Evolutionary conservation across 352 stramenopile genomes (phyloP), one percentile per base, ranked within the genome.

Genomic region (Globisporangium polare): DNA sequence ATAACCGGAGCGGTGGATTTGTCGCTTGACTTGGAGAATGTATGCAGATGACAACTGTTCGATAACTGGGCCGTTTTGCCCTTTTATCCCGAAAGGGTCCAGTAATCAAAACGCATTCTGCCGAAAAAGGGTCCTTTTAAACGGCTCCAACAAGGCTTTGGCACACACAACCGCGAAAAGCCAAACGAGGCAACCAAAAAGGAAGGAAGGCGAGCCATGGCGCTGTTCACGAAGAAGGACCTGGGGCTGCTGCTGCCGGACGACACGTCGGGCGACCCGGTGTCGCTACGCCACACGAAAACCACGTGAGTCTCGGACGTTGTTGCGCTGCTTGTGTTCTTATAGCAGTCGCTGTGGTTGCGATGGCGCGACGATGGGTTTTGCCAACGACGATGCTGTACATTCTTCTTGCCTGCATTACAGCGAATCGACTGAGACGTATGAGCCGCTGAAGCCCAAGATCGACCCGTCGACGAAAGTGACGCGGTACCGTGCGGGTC

Each of bases 141-240:
- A n/a, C n/a, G n/a, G n/a, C n/a, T n/a, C n/a, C n/a, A n/a, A n/a
- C n/a, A n/a, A n/a, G n/a, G n/a, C n/a, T n/a, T 58, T 18, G 20
- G 17, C 20, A 33, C 33, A 22, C n/a, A n/a, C n/a, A 49, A 27
- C 33, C 12, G 33, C n/a, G 10, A 42, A 7, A 10, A 42, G 39
- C 39, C 39, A 45, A 45, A 20, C 13, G 39, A 24, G 24, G 22
- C 7, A 31, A 31, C 37, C 37, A 57, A 15, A 33, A 51, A 20
- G n/a, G 29, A 3, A 12, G 7, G 35, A 10, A 54, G 24, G 7
- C 31, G 26, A 54, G 50, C 22, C 31, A 94, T 95, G 87, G 76
- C 83, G 63, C 75, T 90, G 53, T 96, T 95, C 73, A 90, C 77
- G 60, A 95, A 95, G 77, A 94, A 93, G 61, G 87, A 95, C 68